Conservation (phyloP, 176 grass and related monocot genomes). For the Rhynchospora tenuis region DNA sequence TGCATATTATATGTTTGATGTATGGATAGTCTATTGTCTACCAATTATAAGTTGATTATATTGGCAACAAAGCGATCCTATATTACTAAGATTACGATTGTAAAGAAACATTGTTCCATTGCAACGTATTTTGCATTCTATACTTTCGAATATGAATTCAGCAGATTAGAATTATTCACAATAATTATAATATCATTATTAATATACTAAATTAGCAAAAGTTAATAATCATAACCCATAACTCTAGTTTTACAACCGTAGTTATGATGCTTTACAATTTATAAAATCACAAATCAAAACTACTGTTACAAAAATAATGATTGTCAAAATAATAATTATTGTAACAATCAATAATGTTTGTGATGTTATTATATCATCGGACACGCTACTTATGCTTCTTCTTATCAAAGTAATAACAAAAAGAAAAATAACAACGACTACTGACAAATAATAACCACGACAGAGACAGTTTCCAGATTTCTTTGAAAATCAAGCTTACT, state of each 20-base stretch:
- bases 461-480: not conserved
- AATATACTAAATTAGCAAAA: no score
- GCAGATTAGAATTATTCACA: not conserved
- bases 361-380: no score
- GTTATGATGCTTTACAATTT: no score
- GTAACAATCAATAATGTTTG: no score
- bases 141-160: not conserved
- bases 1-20: not conserved
- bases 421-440: no score
- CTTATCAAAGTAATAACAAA: no score
- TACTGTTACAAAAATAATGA: no score
- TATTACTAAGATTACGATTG: not conserved
- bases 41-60: not conserved
- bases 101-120: not conserved
- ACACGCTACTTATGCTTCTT: no score
- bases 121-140: not conserved
- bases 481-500: not conserved
- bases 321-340: no score
- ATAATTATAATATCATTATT: not conserved
- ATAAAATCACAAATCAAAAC: no score
- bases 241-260: no score
- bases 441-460: not conserved
- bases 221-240: no score
- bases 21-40: not conserved
- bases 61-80: not conserved